A percentile compares a stretch with the other conserved stretches of the same genome.
Evolutionary conservation across 768 basidiomycete species (phyloP).

Genomic region (Lentinula boryana): DNA sequence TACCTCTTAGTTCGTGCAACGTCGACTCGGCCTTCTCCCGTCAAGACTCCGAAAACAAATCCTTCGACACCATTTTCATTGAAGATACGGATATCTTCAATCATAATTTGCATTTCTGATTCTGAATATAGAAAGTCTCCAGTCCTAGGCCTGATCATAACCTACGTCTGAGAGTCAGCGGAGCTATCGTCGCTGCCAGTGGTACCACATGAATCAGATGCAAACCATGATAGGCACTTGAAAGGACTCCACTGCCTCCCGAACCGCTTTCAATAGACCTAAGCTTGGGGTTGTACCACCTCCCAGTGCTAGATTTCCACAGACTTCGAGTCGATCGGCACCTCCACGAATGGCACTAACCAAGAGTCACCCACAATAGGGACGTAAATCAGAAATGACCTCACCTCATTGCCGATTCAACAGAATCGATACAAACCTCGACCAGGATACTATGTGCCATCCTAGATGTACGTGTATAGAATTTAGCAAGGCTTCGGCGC

Average conservation of each 20-base stretch:
- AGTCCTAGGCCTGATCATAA: slow-evolving; percentile 73
- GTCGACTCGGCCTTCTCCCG: slow-evolving; percentile 52
- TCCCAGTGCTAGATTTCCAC: slow-evolving; percentile 61
- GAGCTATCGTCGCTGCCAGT: background rate
- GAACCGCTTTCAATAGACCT: slow-evolving; percentile 62
- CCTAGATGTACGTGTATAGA: no score
- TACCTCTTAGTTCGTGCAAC: slow-evolving; percentile 50
- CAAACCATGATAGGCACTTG: slow-evolving; percentile 63
- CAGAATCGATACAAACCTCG: slow-evolving; percentile 76
- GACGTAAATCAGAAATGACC: slow-evolving; percentile 17
- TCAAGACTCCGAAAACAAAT: slow-evolving; percentile 63
- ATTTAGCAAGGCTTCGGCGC: no score
- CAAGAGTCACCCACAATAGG: background rate
- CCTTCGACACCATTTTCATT: slow-evolving; percentile 54
- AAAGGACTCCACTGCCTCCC: slow-evolving; percentile 20
- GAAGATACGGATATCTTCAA: slow-evolving; percentile 63
- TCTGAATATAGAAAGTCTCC: slow-evolving; percentile 77
- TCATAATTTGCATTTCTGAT: slow-evolving; percentile 65
- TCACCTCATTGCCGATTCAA: slow-evolving; percentile 63
- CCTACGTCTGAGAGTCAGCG: slow-evolving; percentile 30
- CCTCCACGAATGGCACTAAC: slow-evolving; percentile 64
- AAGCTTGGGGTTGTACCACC: slow-evolving; percentile 81
- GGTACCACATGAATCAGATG: background rate
- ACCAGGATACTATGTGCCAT: slow-evolving; percentile 18
- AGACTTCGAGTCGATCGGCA: slow-evolving; percentile 74